Percentiles rank a stretch among this genome's conserved stretches.
Evolutionary conservation across 2,329 filamentous ascomycete species (phyloP).

Genomic region (Blastomyces gilchristii): DNA sequence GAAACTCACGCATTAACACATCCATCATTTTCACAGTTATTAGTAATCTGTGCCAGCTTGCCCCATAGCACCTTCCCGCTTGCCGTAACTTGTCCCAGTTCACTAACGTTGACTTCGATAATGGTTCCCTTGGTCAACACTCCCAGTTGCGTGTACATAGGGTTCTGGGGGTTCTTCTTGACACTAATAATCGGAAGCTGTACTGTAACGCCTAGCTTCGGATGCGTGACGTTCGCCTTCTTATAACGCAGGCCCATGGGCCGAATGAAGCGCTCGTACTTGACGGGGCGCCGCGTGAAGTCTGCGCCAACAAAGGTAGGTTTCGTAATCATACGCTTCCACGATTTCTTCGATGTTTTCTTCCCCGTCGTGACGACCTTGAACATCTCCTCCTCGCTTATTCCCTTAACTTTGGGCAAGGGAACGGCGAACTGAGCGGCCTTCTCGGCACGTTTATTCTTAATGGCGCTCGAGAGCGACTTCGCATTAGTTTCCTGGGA

Average conservation of each 20-base stretch:
- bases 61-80: slow-evolving; percentile 92
- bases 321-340: slow-evolving; percentile 59
- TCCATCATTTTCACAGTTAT: slow-evolving; percentile 48
- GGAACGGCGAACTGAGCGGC: slow-evolving; percentile 88
- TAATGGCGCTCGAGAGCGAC: slow-evolving; percentile 74
- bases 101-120: slow-evolving; percentile 86
- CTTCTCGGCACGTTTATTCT: slow-evolving; percentile 91
- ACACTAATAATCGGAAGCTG: slow-evolving; percentile 70
- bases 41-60: slow-evolving; percentile 61
- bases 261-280: slow-evolving; percentile 59
- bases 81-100: slow-evolving; percentile 82
- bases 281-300: slow-evolving; percentile 81
- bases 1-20: slow-evolving; percentile 46
- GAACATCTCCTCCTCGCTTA: slow-evolving; percentile 96
- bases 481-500: slow-evolving; percentile 57
- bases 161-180: slow-evolving; percentile 81
- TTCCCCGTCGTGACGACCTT: slow-evolving; percentile 92
- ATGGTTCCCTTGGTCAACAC: slow-evolving; percentile 77
- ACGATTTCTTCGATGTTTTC: slow-evolving; percentile 77
- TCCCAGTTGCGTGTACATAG: slow-evolving; percentile 84
- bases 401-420: slow-evolving; percentile 85
- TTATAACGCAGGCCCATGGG: slow-evolving; percentile 72
- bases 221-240: slow-evolving; percentile 65
- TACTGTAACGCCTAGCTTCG: slow-evolving; percentile 75
- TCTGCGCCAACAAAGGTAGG: slow-evolving; percentile 84